Percentiles rank a stretch among this genome's conserved stretches.
Evolutionary conservation across 345 rosid genomes (phyloP).

Genomic region (Noccaea bulbosa): DNA sequence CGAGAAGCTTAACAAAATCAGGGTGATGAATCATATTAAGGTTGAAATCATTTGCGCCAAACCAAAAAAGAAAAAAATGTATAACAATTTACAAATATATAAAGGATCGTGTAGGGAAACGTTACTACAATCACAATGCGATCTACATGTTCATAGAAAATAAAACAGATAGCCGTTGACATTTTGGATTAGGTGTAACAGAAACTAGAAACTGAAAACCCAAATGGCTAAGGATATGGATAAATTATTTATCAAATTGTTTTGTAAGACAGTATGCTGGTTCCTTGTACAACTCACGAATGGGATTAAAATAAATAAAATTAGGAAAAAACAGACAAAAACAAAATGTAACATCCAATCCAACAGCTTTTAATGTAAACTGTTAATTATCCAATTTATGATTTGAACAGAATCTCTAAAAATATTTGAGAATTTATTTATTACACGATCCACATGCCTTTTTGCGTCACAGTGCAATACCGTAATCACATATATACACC

Average conservation of each 20-base stretch:
- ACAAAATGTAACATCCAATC: slow-evolving; percentile 13
- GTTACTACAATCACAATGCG: slow-evolving; percentile 19
- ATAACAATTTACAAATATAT: not conserved
- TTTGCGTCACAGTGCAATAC: slow-evolving; percentile 12
- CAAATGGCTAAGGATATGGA: slow-evolving; percentile 21
- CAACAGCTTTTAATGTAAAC: slow-evolving; percentile 1
- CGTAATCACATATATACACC: not conserved
- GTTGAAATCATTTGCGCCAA: no score
- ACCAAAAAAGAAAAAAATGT: no score
- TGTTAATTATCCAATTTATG: not conserved
- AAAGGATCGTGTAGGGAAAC: not conserved
- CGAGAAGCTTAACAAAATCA: no score
- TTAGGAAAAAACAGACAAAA: not conserved
- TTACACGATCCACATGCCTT: slow-evolving; percentile 24
- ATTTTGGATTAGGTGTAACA: slow-evolving; percentile 26
- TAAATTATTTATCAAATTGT: not conserved
- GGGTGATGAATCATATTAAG: no score
- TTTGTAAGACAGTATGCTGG: not conserved
- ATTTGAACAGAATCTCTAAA: not conserved
- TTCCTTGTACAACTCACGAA: slow-evolving; percentile 18
- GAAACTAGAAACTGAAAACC: slow-evolving; percentile 15
- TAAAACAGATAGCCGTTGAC: slow-evolving; percentile 19
- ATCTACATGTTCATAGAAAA: slow-evolving; percentile 21
- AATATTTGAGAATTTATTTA: not conserved
- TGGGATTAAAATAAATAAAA: not conserved